A percentile compares a stretch with the other conserved stretches of the same genome.
Evolutionary conservation across 441 rosid genomes (phyloP).

Genomic region (Brassica hybrid): DNA sequence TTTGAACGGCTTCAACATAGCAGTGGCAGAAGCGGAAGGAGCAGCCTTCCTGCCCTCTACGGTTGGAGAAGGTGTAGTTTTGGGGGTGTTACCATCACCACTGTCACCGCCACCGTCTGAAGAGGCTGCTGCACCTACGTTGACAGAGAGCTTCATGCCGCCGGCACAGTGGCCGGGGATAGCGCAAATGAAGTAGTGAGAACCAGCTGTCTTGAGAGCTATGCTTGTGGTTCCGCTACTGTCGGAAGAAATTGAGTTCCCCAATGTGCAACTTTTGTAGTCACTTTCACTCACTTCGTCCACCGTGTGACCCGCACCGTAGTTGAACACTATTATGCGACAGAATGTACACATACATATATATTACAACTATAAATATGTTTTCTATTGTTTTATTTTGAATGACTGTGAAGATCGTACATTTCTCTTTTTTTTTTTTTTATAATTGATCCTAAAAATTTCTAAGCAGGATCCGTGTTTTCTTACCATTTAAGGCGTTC

Average conservation of each 20-base stretch:
- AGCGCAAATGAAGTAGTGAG: constrained; percentile 78
- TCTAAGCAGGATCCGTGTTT: no score
- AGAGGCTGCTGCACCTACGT: constrained; percentile 48
- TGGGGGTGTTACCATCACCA: constrained; percentile 30
- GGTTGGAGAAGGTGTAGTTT: constrained; percentile 24
- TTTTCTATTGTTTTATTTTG: no score
- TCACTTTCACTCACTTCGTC: no score
- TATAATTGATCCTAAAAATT: no score
- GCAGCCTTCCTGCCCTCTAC: constrained; percentile 10
- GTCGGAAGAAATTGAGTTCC: constrained; percentile 59
- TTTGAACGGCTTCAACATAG: constrained; percentile 34
- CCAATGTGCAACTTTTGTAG: no score
- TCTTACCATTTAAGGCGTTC: no score
- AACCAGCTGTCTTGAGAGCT: constrained; percentile 67
- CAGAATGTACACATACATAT: no score
- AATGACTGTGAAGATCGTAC: no score
- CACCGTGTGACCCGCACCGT: no score
- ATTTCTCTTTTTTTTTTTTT: no score
- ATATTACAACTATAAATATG: no score
- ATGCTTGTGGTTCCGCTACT: constrained; percentile 72
- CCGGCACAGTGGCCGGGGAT: constrained; percentile 63
- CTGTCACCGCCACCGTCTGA: constrained; percentile 35
- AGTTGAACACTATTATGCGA: no score
- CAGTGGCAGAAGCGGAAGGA: constrained; percentile 34
- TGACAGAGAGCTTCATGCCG: constrained; percentile 83